Conservation (phyloP, 169 alveolate species). For the Plasmodium vinckei region DNA sequence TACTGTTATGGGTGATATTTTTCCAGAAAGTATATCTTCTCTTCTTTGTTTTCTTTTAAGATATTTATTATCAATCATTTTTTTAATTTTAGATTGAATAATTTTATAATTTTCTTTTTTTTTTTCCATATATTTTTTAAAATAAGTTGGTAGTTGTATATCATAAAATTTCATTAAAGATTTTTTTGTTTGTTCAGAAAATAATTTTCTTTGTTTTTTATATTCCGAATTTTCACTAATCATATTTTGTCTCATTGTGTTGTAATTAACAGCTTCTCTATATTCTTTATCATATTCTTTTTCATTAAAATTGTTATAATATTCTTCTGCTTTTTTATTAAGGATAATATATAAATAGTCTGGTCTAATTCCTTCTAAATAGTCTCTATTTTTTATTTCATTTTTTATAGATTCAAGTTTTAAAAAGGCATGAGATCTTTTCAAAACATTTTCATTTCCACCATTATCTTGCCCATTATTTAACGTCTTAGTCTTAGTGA, state of each 20-base stretch:
- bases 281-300: conserved; percentile 50
- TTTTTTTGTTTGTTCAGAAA: conserved; percentile 43
- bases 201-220: conserved; percentile 44
- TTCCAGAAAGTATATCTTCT: conserved; percentile 26
- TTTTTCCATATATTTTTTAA: conserved; percentile 60
- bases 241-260: conserved; percentile 31
- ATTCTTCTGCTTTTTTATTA: conserved; percentile 68
- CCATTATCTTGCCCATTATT: background rate
- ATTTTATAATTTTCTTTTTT: conserved; percentile 46
- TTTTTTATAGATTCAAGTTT: conserved; percentile 82
- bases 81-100: conserved; percentile 35
- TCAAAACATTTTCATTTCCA: conserved; percentile 11
- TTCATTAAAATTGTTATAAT: conserved; percentile 74
- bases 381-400: conserved; percentile 78
- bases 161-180: conserved; percentile 69
- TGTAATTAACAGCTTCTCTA: conserved; percentile 39
- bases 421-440: conserved; percentile 78
- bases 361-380: conserved; percentile 86
- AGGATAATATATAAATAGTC: conserved; percentile 84
- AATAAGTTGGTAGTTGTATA: conserved; percentile 56
- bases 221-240: conserved; percentile 34
- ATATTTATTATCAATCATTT: conserved; percentile 54
- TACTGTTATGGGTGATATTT: background rate
- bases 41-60: conserved; percentile 48
- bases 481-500: background rate